phyloP scores from a whole-genome alignment of 2,329 filamentous ascomycete species.

The Conoideocrella luteorostrata region DNA sequence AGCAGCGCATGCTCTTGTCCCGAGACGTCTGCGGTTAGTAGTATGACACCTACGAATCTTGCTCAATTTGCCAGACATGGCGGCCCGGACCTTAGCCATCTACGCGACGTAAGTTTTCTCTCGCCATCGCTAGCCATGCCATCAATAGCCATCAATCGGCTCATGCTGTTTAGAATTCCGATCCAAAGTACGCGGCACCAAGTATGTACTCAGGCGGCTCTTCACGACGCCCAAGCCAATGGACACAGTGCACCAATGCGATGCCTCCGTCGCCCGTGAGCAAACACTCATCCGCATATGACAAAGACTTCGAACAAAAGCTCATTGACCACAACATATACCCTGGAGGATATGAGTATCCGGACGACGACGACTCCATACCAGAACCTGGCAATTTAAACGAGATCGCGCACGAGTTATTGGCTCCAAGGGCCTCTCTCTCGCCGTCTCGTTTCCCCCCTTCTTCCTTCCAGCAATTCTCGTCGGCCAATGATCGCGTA shows the following conservation, averaged over 20 bases:
- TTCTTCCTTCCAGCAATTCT: conserved; percentile 22
- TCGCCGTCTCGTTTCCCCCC: conserved; percentile 19
- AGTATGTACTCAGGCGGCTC: too few species aligned
- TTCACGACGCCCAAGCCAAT: not conserved
- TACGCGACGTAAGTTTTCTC: conserved; percentile 1
- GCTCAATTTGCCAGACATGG: too few species aligned
- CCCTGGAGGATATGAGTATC: not conserved
- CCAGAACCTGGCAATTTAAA: not conserved
- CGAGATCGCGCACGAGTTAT: not conserved
- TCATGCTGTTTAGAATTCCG: not conserved
- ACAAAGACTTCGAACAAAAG: conserved; percentile 4
- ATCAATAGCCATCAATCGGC: not conserved
- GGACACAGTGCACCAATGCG: not conserved
- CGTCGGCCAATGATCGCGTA: conserved; percentile 19
- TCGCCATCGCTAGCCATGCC: too few species aligned
- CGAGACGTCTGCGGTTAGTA: not conserved
- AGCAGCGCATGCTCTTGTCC: not conserved
- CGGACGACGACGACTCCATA: not conserved
- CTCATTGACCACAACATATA: conserved; percentile 3
- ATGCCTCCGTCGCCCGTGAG: not conserved
- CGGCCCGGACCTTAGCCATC: conserved; percentile 2
- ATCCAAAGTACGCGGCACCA: too few species aligned
- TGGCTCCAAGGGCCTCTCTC: not conserved
- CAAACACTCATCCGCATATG: conserved; percentile 6
- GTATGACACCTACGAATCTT: too few species aligned